Conservation (phyloP, 225 moss, liverwort and hornwort genomes). For the Anthoceros angustus region DNA sequence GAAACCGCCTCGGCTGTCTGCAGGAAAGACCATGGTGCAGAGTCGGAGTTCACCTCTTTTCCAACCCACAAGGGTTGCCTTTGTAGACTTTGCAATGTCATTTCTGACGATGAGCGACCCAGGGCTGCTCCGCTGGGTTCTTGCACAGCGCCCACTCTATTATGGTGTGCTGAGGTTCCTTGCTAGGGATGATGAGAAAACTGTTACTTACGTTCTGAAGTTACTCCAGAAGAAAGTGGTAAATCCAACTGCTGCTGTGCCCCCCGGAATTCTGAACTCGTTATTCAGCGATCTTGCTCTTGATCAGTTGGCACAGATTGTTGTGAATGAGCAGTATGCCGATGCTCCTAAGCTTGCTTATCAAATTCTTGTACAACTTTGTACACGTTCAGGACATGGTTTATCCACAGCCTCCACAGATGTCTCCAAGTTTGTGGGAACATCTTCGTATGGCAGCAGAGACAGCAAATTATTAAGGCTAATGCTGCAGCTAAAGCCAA, state of each 20-base stretch:
- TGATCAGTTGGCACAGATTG: constrained; percentile 81
- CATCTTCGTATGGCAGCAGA: constrained; percentile 63
- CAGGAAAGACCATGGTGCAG: constrained; percentile 8
- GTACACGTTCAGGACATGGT: constrained; percentile 91
- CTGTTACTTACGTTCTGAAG: constrained; percentile 50
- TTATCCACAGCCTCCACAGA: constrained; percentile 70
- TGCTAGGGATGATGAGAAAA: constrained; percentile 62
- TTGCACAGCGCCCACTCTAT: constrained; percentile 88
- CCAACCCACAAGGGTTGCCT: constrained; percentile 31
- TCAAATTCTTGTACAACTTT: constrained; percentile 59
- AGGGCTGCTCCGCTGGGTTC: constrained; percentile 81
- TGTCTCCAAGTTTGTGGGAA: constrained; percentile 15
- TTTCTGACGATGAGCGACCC: constrained; percentile 81
- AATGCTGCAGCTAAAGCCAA: constrained; percentile 61
- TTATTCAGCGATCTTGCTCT: constrained; percentile 89
- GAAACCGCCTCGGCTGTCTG: constrained; percentile 30
- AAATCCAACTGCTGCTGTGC: constrained; percentile 62
- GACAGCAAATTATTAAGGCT: constrained; percentile 73
- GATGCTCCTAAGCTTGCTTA: constrained; percentile 60
- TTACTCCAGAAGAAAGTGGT: constrained; percentile 75
- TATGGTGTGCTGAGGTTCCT: constrained; percentile 77
- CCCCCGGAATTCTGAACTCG: constrained; percentile 81
- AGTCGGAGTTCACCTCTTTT: constrained; percentile 15
- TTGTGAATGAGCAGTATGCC: constrained; percentile 41
- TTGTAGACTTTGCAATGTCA: constrained; percentile 80